These are phyloP conservation scores for Calonectria hongkongensis DNA, from an alignment of 2,329 filamentous ascomycete genomes.

Conservation along the genomic window DNA sequence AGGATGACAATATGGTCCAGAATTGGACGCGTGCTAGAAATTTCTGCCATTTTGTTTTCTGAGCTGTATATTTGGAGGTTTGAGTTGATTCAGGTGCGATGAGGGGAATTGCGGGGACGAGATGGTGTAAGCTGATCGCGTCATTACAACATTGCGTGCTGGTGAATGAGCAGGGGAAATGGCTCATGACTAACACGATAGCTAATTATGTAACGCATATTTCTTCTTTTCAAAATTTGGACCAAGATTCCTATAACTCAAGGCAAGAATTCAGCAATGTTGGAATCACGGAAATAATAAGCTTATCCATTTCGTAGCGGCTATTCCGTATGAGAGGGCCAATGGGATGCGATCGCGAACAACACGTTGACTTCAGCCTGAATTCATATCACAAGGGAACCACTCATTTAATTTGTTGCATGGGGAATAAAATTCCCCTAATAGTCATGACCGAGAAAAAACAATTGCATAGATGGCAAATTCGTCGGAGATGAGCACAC, in stretches of 20 bases:
- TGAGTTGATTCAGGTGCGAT: constrained; percentile 17
- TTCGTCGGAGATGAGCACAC: constrained; percentile 20
- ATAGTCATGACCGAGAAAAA: not conserved
- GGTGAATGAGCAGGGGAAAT: not conserved
- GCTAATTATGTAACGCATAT: not conserved
- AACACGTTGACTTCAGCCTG: constrained; percentile 6
- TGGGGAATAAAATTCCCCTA: not conserved
- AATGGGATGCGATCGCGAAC: not conserved
- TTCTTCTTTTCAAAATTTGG: too few relatives aligned
- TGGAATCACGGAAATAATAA: not conserved
- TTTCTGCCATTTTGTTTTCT: constrained; percentile 35
- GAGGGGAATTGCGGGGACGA: constrained; percentile 28
- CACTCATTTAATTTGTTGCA: not conserved
- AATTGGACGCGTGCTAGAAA: constrained; percentile 51
- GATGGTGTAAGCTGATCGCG: constrained; percentile 31
- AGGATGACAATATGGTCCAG: constrained; percentile 81
- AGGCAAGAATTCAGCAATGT: not conserved
- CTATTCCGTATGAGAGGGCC: not conserved
- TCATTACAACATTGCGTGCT: constrained; percentile 37
- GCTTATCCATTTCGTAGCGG: not conserved
- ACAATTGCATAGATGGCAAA: not conserved
- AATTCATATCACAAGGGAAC: not conserved
- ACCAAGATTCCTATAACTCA: not conserved
- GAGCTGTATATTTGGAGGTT: constrained; percentile 11
- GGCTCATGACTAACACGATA: constrained; percentile 7